These are phyloP conservation scores for Tolypocladium guangdongense DNA, from an alignment of 2,329 filamentous ascomycete genomes.

Conservation along the genomic window DNA sequence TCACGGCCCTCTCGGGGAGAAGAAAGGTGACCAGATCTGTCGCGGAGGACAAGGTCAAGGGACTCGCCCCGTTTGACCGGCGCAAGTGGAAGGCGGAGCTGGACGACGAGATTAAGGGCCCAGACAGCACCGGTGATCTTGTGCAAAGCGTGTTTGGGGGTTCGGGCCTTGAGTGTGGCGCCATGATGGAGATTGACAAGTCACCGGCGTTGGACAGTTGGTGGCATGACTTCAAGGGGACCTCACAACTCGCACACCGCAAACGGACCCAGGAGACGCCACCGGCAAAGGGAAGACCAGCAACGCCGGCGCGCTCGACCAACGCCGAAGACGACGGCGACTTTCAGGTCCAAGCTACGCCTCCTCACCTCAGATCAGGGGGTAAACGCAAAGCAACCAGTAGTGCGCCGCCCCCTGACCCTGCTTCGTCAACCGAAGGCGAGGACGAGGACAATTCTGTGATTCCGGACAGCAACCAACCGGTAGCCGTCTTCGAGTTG, in stretches of 20 bases:
- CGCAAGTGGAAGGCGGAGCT: constrained; percentile 25
- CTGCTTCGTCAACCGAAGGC: constrained; percentile 22
- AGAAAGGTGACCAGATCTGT: constrained; percentile 31
- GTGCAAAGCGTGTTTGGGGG: constrained; percentile 30
- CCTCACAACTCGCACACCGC: constrained; percentile 11
- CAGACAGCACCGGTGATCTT: constrained; percentile 24
- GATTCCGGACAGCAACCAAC: constrained; percentile 9
- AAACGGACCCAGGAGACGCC: constrained; percentile 5
- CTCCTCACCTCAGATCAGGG: constrained; percentile 23
- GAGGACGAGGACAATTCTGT: constrained; percentile 17
- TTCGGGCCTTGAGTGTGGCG: constrained; percentile 18
- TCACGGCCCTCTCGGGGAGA: constrained; percentile 37
- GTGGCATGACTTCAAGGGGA: constrained; percentile 34
- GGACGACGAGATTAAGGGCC: constrained; percentile 10
- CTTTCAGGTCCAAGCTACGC: constrained; percentile 40
- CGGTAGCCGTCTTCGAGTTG: constrained; percentile 5
- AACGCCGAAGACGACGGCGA: constrained; percentile 33
- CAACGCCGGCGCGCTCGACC: constrained; percentile 7
- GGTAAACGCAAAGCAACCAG: constrained; percentile 10
- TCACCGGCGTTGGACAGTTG: constrained; percentile 31
- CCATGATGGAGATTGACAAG: constrained; percentile 17
- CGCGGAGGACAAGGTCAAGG: constrained; percentile 38
- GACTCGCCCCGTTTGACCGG: constrained; percentile 37
- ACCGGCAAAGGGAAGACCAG: constrained; percentile 3
- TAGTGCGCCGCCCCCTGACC: constrained; percentile 10